Evolutionary conservation across 108 stramenopile species (phyloP).

Genomic region (Discostella stelligeroides): DNA sequence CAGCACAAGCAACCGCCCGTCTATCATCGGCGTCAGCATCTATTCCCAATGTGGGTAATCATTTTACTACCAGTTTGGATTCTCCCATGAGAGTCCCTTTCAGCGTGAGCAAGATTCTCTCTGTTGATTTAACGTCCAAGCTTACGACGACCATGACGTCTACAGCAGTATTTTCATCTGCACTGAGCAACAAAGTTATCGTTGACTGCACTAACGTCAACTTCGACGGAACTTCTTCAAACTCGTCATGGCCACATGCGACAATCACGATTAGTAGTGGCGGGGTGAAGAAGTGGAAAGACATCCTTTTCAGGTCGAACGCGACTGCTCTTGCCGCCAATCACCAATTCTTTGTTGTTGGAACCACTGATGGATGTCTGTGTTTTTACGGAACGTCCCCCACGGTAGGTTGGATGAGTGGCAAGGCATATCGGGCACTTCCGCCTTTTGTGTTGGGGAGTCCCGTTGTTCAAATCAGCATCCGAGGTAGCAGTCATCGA

Average conservation of each 20-base stretch:
- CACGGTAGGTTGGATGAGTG: conserved; percentile 70
- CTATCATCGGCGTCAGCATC: not conserved
- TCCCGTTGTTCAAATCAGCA: conserved; percentile 55
- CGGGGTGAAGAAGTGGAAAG: conserved; percentile 65
- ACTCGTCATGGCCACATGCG: conserved; percentile 56
- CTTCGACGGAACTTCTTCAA: conserved; percentile 37
- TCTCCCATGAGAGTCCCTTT: conserved; percentile 53
- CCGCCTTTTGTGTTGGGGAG: conserved; percentile 76
- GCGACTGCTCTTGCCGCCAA: conserved; percentile 69
- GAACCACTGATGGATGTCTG: conserved; percentile 74
- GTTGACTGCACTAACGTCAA: conserved; percentile 76
- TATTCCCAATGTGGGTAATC: not conserved
- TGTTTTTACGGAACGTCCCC: conserved; percentile 83
- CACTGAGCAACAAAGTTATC: conserved; percentile 38
- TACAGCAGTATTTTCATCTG: not conserved
- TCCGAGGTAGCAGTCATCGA: not conserved
- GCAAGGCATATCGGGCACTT: conserved; percentile 69
- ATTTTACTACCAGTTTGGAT: conserved; percentile 1
- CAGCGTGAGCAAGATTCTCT: conserved; percentile 62
- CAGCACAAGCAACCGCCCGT: not conserved
- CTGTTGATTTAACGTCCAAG: conserved; percentile 52
- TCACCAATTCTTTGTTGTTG: conserved; percentile 60
- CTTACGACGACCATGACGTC: conserved; percentile 16
- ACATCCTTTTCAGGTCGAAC: conserved; percentile 65
- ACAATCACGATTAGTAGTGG: conserved; percentile 64